Evolutionary conservation across 2,329 filamentous ascomycete genomes (phyloP), one percentile per base, ranked within the genome.

Genomic region (Verticillium albo-atrum): DNA sequence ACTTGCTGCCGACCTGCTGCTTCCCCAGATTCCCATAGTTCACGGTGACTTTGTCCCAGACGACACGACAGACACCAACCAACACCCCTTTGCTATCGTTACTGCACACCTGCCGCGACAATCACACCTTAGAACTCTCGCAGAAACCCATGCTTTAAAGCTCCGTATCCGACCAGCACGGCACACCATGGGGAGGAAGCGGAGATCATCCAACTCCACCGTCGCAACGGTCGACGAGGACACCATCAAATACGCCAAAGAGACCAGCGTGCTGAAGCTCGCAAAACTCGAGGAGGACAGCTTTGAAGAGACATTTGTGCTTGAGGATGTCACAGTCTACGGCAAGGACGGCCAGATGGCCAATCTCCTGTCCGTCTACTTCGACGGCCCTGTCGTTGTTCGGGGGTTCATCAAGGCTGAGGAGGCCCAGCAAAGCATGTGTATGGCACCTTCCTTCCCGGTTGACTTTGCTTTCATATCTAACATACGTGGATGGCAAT

Each of bases 361-460:
- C 28, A 89, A 84, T 67, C 79, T 89, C 5, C 78, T 92, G 4
- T 72, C 84, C 54, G 84, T 88, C 3, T 81, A 83, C 64, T 71
- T 81, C 0, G 77, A 84, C 51, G 83, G 85, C 0, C 88, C 88
- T 0, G 82, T 89, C 59, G 79, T 80, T 6, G 77, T 91, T 14
- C 80, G 82, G 15, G 89, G 89, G 10, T 20, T 51, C 1, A 57
- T 57, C n/a, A 42, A 34, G 12, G 60, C 62, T 20, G 61, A 61
- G 85, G 57, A 72, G 3, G 79, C 81, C 28, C 68, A 77, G 50
- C 70, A 69, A 10, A 77, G 82, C 3, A 72, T 76, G 34, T 69
- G 79, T 82, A 63, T 61, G 79, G 70, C 37, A 64, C 35, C 50
- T 32, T 56, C 15, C 6, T 42, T 47, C 51, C 55, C 25, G 9